Conservation (phyloP, 768 basidiomycete genomes). For the Macrolepiota dolichaula region DNA sequence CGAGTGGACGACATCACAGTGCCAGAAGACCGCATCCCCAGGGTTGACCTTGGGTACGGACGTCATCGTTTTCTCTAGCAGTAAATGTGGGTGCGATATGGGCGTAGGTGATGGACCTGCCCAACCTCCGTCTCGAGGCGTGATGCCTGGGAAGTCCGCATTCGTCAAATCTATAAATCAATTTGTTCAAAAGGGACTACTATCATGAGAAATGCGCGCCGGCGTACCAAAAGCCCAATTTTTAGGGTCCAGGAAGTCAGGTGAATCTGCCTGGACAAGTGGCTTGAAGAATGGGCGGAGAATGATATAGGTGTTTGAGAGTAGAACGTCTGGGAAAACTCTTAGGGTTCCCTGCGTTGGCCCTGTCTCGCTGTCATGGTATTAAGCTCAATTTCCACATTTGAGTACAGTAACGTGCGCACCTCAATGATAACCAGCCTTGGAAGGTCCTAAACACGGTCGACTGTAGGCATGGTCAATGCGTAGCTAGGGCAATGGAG, state of each 20-base stretch:
- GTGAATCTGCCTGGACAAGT: slow-evolving; percentile 32
- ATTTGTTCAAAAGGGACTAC: background rate
- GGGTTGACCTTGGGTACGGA: slow-evolving; percentile 68
- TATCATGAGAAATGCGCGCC: background rate
- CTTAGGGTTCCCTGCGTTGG: slow-evolving; percentile 67
- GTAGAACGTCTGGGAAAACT: slow-evolving; percentile 62
- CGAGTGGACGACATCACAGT: slow-evolving; percentile 53
- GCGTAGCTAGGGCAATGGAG: background rate
- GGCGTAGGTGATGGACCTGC: slow-evolving; percentile 48
- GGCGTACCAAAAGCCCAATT: slow-evolving; percentile 53
- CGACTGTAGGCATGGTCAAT: slow-evolving; percentile 24
- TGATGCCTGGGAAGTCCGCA: slow-evolving; percentile 53
- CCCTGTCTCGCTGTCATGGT: slow-evolving; percentile 48
- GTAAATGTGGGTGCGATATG: slow-evolving; percentile 63
- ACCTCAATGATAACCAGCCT: slow-evolving; percentile 77
- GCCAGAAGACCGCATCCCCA: slow-evolving; percentile 81
- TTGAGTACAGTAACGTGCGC: background rate
- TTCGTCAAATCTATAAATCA: slow-evolving; percentile 36
- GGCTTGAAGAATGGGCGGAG: slow-evolving; percentile 76
- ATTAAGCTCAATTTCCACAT: background rate
- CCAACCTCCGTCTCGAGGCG: slow-evolving; percentile 33
- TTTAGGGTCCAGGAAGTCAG: slow-evolving; percentile 42
- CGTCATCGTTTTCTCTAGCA: slow-evolving; percentile 62
- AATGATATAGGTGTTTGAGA: slow-evolving; percentile 71
- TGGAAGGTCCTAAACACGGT: slow-evolving; percentile 65